Conservation (phyloP, 1,284 basidiomycete species). For the Pterulicium gracile region DNA sequence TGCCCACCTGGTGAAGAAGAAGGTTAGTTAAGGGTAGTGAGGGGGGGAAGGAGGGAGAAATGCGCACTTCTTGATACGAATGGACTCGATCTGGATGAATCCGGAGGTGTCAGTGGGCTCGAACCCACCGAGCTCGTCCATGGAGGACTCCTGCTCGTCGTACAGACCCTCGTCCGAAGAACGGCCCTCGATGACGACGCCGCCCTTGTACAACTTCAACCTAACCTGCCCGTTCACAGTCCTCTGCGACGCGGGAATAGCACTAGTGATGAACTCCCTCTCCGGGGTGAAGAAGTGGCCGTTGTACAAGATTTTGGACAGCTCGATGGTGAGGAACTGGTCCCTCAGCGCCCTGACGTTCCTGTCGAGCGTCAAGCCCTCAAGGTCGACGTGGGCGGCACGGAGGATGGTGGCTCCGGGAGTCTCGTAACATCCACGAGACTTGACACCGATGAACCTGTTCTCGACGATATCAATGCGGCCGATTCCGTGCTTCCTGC, state of each 20-base stretch:
- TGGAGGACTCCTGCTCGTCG: slow-evolving; percentile 94
- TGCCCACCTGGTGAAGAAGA: slow-evolving; percentile 49
- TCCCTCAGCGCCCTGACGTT: slow-evolving; percentile 94
- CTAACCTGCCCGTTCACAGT: slow-evolving; percentile 93
- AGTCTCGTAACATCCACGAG: slow-evolving; percentile 96
- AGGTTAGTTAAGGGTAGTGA: slow-evolving; percentile 3
- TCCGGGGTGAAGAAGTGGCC: slow-evolving; percentile 97
- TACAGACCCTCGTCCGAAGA: slow-evolving; percentile 89
- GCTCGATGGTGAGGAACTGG: slow-evolving; percentile 87
- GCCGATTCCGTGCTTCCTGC: slow-evolving; percentile 91
- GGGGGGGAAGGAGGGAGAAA: slow-evolving; percentile 9
- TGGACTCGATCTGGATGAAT: slow-evolving; percentile 92
- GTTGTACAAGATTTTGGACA: slow-evolving; percentile 93
- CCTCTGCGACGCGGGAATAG: slow-evolving; percentile 87
- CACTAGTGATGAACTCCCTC: slow-evolving; percentile 86
- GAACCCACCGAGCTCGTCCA: slow-evolving; percentile 98
- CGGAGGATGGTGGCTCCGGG: slow-evolving; percentile 95
- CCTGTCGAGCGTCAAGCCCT: slow-evolving; percentile 94
- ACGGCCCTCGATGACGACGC: slow-evolving; percentile 89
- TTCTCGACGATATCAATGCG: slow-evolving; percentile 99
- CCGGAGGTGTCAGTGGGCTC: slow-evolving; percentile 87
- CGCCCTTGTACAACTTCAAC: slow-evolving; percentile 93
- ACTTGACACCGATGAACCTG: slow-evolving; percentile 98
- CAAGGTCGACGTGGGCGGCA: slow-evolving; percentile 91
- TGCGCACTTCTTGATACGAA: slow-evolving; percentile 88